Conservation (phyloP, 179 eudicot species). For the Silene noctiflora region DNA sequence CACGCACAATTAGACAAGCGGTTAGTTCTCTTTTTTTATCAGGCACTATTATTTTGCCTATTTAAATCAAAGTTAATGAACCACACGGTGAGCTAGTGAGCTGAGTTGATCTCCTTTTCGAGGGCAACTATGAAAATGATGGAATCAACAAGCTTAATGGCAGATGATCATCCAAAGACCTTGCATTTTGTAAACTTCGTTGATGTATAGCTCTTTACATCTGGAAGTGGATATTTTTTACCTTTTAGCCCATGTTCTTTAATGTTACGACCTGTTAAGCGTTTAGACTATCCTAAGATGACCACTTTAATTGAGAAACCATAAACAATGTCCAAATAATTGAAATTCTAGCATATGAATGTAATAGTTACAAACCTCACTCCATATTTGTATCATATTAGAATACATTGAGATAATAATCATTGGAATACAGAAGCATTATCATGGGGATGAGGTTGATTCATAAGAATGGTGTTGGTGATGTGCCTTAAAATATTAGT, state of each 20-base stretch:
- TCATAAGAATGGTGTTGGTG: not conserved
- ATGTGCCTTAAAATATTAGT: not conserved
- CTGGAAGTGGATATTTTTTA: not conserved
- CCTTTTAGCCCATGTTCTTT: not conserved
- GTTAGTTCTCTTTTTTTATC: slow-evolving; percentile 38
- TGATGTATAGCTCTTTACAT: not conserved
- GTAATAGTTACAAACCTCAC: not conserved
- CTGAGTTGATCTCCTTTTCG: not conserved
- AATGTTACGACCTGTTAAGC: not conserved
- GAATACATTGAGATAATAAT: not conserved
- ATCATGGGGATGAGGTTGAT: not conserved
- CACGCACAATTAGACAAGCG: slow-evolving; percentile 95
- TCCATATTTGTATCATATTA: not conserved
- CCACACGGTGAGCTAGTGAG: not conserved
- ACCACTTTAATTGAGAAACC: not conserved
- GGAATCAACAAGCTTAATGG: not conserved
- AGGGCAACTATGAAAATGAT: not conserved
- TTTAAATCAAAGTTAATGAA: not conserved
- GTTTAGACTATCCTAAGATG: not conserved
- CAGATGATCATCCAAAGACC: not conserved
- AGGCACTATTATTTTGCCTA: not conserved
- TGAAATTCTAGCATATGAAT: not conserved
- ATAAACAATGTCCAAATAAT: not conserved
- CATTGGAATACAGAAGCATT: not conserved
- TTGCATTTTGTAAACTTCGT: not conserved